Percentiles rank a stretch among this genome's conserved stretches.
Evolutionary conservation across 2,329 filamentous ascomycete species (phyloP).

Genomic region (Ceratocystis albifundus): DNA sequence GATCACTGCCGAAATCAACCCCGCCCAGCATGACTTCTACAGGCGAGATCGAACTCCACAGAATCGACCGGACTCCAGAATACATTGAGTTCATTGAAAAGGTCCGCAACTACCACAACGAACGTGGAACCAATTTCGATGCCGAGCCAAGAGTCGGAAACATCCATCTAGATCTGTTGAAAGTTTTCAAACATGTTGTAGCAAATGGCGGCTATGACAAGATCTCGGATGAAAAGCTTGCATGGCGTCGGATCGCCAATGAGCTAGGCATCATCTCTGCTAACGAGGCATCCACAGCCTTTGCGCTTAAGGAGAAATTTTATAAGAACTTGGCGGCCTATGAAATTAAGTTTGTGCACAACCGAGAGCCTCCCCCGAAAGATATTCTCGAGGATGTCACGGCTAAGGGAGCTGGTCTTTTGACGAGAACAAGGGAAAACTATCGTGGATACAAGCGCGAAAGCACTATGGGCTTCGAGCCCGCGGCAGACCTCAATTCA

Average conservation of each 20-base stretch:
- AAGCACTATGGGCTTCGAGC: constrained; percentile 44
- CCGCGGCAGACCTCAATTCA: constrained; percentile 49
- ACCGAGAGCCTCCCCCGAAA: constrained; percentile 71
- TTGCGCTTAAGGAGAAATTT: constrained; percentile 75
- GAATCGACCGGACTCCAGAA: constrained; percentile 53
- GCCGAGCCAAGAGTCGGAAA: constrained; percentile 69
- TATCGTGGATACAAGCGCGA: constrained; percentile 43
- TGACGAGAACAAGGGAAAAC: constrained; percentile 68
- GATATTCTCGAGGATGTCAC: constrained; percentile 82
- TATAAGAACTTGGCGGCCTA: constrained; percentile 83
- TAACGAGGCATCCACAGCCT: constrained; percentile 73
- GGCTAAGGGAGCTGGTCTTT: constrained; percentile 69
- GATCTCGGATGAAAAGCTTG: constrained; percentile 70
- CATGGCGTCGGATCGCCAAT: constrained; percentile 68
- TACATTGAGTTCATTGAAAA: constrained; percentile 69
- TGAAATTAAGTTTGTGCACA: constrained; percentile 68
- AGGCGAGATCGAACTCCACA: constrained; percentile 33
- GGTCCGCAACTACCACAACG: constrained; percentile 60
- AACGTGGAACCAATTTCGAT: constrained; percentile 69
- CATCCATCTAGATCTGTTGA: constrained; percentile 63
- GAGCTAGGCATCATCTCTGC: constrained; percentile 63
- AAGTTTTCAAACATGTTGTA: constrained; percentile 67
- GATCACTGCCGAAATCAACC: constrained; percentile 8
- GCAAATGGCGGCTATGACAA: constrained; percentile 76
- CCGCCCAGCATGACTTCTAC: constrained; percentile 29